phyloP scores from a whole-genome alignment of 1,284 basidiomycete species.

The Cryptococcus sp. region DNA sequence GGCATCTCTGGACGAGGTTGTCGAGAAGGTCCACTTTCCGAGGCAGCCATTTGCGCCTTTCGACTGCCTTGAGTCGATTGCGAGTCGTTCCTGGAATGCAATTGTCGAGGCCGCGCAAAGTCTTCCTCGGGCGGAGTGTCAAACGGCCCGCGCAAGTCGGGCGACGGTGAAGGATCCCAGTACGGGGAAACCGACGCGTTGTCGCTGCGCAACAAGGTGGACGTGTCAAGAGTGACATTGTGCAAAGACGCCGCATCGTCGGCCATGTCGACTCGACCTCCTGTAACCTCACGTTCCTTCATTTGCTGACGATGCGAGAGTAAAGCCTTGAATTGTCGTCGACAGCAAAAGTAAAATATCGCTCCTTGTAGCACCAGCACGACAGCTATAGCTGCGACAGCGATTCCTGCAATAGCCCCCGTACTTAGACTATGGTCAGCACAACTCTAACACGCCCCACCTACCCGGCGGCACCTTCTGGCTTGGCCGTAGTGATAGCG shows the following conservation, averaged over 20 bases:
- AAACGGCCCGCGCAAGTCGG: not conserved
- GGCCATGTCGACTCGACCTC: slow-evolving; percentile 30
- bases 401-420: slow-evolving; percentile 39
- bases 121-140: slow-evolving; percentile 2
- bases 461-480: slow-evolving; percentile 21
- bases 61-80: too few relatives aligned
- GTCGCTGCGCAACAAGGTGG: slow-evolving; percentile 10
- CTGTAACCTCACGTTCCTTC: slow-evolving; percentile 20
- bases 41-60: too few relatives aligned
- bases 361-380: slow-evolving; percentile 27
- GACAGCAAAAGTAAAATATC: slow-evolving; percentile 40
- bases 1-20: slow-evolving; percentile 22
- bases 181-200: slow-evolving; percentile 34
- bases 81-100: too few relatives aligned
- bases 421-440: slow-evolving; percentile 16
- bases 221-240: not conserved
- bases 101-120: slow-evolving; percentile 69
- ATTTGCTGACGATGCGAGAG: slow-evolving; percentile 28
- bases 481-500: slow-evolving; percentile 21
- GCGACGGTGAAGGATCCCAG: slow-evolving; percentile 14
- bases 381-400: slow-evolving; percentile 26
- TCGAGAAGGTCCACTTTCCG: slow-evolving; percentile 15
- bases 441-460: not conserved
- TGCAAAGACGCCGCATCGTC: slow-evolving; percentile 2
- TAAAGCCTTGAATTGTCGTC: slow-evolving; percentile 25